A percentile compares a stretch with the other conserved stretches of the same genome.
These are phyloP conservation scores for Cytospora mali DNA, from an alignment of 2,329 filamentous ascomycete genomes.

Conservation along the genomic window DNA sequence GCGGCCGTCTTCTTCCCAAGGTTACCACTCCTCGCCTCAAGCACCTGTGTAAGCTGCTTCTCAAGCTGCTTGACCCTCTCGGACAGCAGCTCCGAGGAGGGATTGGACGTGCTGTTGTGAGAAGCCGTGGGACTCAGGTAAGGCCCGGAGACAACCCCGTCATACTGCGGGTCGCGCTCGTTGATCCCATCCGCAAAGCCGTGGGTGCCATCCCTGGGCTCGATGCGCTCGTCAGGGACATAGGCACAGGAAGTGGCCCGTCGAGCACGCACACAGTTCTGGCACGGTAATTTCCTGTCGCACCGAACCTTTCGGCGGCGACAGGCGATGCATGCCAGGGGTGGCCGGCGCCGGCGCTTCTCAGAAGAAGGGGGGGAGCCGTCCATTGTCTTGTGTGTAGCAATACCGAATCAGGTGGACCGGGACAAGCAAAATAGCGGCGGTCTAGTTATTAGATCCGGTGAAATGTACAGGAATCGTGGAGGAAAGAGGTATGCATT, in stretches of 20 bases:
- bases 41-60: constrained; percentile 41
- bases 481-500: not conserved
- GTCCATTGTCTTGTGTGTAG: not conserved
- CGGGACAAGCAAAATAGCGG: not conserved
- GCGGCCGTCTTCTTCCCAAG: too few relatives aligned
- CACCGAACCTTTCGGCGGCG: constrained; percentile 49
- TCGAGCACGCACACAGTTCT: constrained; percentile 45
- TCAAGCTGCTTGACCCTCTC: constrained; percentile 47
- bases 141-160: constrained; percentile 12
- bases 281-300: constrained; percentile 44
- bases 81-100: constrained; percentile 35
- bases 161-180: constrained; percentile 7
- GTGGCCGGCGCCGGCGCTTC: constrained; percentile 28
- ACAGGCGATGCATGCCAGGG: constrained; percentile 43
- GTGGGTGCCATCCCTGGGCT: constrained; percentile 16
- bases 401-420: not conserved
- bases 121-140: constrained; percentile 2
- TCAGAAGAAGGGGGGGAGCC: not conserved
- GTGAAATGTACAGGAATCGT: not conserved
- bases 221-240: constrained; percentile 31
- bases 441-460: not conserved
- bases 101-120: not conserved
- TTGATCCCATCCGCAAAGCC: constrained; percentile 6
- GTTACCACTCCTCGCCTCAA: constrained; percentile 23
- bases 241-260: constrained; percentile 39